Conservation (phyloP, 2,329 filamentous ascomycete species). For the Penicillium sp. region DNA sequence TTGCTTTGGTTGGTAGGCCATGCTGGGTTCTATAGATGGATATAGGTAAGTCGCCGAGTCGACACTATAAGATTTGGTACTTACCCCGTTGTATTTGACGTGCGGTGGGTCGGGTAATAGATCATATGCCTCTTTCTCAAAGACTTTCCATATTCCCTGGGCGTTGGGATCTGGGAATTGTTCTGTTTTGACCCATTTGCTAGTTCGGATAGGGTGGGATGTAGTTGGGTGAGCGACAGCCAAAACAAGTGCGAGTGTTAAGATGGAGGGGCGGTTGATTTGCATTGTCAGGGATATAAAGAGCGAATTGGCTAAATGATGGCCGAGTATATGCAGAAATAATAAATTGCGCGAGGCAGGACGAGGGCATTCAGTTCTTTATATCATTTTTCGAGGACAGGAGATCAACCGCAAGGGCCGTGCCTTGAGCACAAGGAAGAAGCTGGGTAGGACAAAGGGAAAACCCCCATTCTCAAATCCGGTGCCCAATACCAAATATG, state of each 20-base stretch:
- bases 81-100: conserved; percentile 7
- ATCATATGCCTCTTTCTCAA: conserved; percentile 4
- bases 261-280: neutral
- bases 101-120: conserved; percentile 1
- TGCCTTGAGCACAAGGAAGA: conserved; percentile 6
- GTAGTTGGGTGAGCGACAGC: conserved; percentile 4
- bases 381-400: conserved; percentile 5
- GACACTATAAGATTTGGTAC: neutral
- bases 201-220: conserved; percentile 17
- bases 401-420: conserved; percentile 19
- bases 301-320: neutral
- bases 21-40: neutral
- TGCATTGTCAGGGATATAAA: conserved; percentile 4
- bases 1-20: conserved; percentile 1
- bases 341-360: neutral
- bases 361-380: conserved; percentile 3
- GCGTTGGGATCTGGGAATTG: conserved; percentile 3
- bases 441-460: conserved; percentile 17
- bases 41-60: neutral
- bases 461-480: neutral
- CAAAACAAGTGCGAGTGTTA: conserved; percentile 12
- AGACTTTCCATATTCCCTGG: conserved; percentile 5
- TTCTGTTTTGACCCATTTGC: conserved; percentile 11
- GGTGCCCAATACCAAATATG: neutral
- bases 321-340: neutral